These are phyloP conservation scores for Umbelopsis sp. DNA, from an alignment of 192 early-diverging fungal genomes.

Conservation along the genomic window DNA sequence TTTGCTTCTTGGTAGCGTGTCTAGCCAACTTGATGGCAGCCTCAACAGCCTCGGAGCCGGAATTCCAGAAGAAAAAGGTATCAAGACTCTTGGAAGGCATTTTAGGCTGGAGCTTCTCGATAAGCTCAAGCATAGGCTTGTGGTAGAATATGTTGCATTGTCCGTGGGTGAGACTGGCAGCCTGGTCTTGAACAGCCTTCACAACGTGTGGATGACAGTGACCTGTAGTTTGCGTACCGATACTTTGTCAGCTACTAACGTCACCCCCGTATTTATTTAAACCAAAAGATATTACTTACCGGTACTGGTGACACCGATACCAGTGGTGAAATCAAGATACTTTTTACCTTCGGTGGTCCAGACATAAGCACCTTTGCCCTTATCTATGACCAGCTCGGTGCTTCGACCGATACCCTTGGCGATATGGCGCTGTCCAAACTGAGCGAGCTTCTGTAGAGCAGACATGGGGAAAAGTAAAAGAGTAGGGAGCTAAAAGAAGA, in stretches of 20 bases:
- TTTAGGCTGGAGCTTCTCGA: constrained; percentile 34
- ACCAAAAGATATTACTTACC: constrained; percentile 26
- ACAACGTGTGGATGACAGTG: constrained; percentile 52
- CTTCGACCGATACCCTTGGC: constrained; percentile 40
- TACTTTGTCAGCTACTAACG: neutral
- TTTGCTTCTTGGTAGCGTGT: constrained; percentile 50
- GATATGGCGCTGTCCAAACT: constrained; percentile 45
- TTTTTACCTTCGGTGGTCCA: constrained; percentile 43
- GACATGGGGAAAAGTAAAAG: constrained; percentile 13
- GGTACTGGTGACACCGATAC: constrained; percentile 49
- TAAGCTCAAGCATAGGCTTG: constrained; percentile 48
- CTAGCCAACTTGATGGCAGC: constrained; percentile 46
- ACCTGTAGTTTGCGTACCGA: constrained; percentile 11
- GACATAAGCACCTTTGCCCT: constrained; percentile 40
- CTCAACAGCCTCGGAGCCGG: constrained; percentile 51
- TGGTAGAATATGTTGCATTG: constrained; percentile 48
- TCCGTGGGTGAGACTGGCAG: constrained; percentile 41
- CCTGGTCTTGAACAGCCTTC: constrained; percentile 53
- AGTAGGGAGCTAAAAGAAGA: neutral
- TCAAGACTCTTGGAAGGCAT: constrained; percentile 45
- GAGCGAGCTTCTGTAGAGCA: constrained; percentile 33
- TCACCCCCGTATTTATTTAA: neutral
- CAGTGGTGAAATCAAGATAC: constrained; percentile 47
- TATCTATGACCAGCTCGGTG: constrained; percentile 42
- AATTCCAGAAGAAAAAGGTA: constrained; percentile 50